Percentiles rank a stretch among this genome's conserved stretches.
These are phyloP conservation scores for Lachancea quebecensis DNA, from an alignment of 805 yeast genomes.

Conservation along the genomic window DNA sequence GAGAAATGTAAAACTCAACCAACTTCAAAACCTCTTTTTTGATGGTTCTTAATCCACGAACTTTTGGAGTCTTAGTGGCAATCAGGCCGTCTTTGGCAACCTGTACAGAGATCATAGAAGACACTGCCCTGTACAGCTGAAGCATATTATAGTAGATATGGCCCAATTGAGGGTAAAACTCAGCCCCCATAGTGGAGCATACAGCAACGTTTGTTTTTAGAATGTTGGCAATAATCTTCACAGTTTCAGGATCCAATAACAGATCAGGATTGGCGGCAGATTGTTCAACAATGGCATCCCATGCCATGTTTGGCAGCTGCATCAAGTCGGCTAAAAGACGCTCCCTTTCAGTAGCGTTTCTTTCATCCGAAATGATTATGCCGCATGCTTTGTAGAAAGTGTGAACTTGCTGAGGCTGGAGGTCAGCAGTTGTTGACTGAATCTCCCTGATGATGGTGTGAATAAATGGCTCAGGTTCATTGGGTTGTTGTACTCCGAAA, in stretches of 20 bases:
- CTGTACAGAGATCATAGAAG: slow-evolving; percentile 72
- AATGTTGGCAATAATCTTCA: slow-evolving; percentile 86
- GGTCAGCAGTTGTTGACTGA: slow-evolving; percentile 80
- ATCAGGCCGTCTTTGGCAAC: slow-evolving; percentile 76
- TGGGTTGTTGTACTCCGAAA: slow-evolving; percentile 80
- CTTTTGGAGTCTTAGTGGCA: slow-evolving; percentile 92
- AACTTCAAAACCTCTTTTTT: slow-evolving; percentile 88
- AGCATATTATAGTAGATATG: slow-evolving; percentile 84
- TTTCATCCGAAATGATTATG: slow-evolving; percentile 82
- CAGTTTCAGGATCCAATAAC: slow-evolving; percentile 72
- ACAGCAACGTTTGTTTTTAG: slow-evolving; percentile 94
- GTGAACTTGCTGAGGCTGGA: slow-evolving; percentile 96
- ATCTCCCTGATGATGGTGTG: slow-evolving; percentile 81
- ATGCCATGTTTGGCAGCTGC: slow-evolving; percentile 90
- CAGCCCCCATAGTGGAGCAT: slow-evolving; percentile 90
- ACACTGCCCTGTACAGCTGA: slow-evolving; percentile 80
- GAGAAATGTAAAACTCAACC: slow-evolving; percentile 80
- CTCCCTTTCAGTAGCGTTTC: slow-evolving; percentile 59
- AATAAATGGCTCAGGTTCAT: slow-evolving; percentile 85
- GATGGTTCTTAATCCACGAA: slow-evolving; percentile 90
- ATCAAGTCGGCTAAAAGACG: slow-evolving; percentile 69
- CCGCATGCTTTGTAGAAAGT: slow-evolving; percentile 98
- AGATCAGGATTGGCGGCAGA: slow-evolving; percentile 79
- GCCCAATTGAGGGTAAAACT: slow-evolving; percentile 82
- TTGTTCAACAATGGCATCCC: slow-evolving; percentile 82